phyloP scores from a whole-genome alignment of 352 stramenopile genomes.

The Phytophthora sp. region DNA sequence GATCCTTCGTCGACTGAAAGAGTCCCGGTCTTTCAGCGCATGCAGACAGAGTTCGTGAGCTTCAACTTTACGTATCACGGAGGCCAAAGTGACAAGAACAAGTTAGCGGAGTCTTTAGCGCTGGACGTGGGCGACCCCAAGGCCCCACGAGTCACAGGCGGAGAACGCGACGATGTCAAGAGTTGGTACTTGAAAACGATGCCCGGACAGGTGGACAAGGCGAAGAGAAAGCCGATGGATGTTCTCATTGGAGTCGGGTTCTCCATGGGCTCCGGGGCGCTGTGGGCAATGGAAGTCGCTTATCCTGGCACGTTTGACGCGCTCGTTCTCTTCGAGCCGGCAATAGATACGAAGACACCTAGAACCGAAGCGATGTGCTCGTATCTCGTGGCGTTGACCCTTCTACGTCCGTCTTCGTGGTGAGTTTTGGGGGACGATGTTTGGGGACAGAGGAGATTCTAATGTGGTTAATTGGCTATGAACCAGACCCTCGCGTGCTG shows the following conservation, averaged over 20 bases:
- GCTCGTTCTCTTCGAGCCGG: conserved; percentile 49
- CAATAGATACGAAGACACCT: conserved; percentile 31
- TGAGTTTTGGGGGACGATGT: neutral
- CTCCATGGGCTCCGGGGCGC: conserved; percentile 44
- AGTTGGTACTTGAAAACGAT: conserved; percentile 21
- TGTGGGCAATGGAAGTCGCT: conserved; percentile 39
- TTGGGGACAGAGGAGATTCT: neutral
- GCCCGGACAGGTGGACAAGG: conserved; percentile 1
- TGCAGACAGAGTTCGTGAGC: conserved; percentile 33
- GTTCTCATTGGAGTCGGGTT: conserved; percentile 49
- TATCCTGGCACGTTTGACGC: conserved; percentile 50
- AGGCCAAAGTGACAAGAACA: conserved; percentile 17
- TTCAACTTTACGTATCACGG: conserved; percentile 52
- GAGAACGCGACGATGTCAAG: conserved; percentile 22
- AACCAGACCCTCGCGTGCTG: conserved; percentile 24
- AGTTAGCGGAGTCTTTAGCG: conserved; percentile 25
- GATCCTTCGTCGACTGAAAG: conserved; percentile 33
- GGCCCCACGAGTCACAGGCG: conserved; percentile 15
- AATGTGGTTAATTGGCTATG: neutral
- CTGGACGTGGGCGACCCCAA: conserved; percentile 28
- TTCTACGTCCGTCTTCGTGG: conserved; percentile 33
- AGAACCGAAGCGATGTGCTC: conserved; percentile 27
- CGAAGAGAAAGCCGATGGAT: conserved; percentile 16
- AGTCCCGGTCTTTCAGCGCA: conserved; percentile 21
- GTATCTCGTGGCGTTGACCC: conserved; percentile 33